Conservation (phyloP, 106 monocot species). For the Posidonia australis region DNA sequence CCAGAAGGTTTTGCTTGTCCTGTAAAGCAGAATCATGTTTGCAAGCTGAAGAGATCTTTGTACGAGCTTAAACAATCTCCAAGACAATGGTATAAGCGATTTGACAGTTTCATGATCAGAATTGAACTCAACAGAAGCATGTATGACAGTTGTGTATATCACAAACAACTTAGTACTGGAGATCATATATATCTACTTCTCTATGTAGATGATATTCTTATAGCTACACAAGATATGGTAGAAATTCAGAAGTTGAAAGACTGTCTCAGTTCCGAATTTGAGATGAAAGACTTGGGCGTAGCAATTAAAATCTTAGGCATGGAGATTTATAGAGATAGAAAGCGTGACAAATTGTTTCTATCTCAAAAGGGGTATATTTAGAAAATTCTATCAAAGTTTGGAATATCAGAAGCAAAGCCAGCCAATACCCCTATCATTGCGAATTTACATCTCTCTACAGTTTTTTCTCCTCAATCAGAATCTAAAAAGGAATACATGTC, state of each 20-base stretch:
- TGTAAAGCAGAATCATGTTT: no score
- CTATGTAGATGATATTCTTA: neutral
- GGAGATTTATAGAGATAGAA: neutral
- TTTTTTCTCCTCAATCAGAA: no score
- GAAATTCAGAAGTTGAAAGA: slow-evolving; percentile 1
- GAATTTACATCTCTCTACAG: no score
- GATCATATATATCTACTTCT: neutral
- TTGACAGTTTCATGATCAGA: neutral
- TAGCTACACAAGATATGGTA: neutral
- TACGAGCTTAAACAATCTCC: neutral
- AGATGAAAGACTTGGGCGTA: slow-evolving; percentile 5
- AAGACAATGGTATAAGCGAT: neutral
- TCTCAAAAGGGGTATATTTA: slow-evolving; percentile 1
- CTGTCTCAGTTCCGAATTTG: neutral
- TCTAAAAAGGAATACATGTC: no score
- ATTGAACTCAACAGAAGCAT: neutral
- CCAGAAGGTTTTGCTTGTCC: no score
- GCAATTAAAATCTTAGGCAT: slow-evolving; percentile 3
- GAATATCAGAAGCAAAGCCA: no score
- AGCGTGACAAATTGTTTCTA: neutral
- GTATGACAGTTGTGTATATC: neutral
- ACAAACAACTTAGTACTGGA: neutral
- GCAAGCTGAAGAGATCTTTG: neutral
- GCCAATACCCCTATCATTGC: no score
- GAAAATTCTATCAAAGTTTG: no score